A percentile compares a stretch with the other conserved stretches of the same genome.
phyloP scores from a whole-genome alignment of 352 stramenopile genomes.

The Phytophthora sansomeana region DNA sequence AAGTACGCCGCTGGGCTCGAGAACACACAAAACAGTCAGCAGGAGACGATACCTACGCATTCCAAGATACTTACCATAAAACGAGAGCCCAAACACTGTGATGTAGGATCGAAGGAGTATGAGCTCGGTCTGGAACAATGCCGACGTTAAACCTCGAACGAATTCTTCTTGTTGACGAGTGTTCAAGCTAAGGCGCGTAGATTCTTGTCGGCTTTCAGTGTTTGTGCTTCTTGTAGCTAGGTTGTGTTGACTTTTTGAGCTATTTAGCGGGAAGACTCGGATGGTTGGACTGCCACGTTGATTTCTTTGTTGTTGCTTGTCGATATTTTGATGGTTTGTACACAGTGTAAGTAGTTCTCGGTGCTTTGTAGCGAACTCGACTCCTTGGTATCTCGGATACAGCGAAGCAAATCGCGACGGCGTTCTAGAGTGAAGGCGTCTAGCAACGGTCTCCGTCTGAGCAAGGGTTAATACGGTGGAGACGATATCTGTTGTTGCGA shows the following conservation, averaged over 20 bases:
- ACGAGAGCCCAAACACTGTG: slow-evolving; percentile 26
- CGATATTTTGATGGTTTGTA: no score
- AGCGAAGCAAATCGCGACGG: slow-evolving; percentile 18
- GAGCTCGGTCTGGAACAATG: slow-evolving; percentile 36
- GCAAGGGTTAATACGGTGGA: background rate
- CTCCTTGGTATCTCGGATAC: slow-evolving; percentile 16
- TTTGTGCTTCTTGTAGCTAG: background rate
- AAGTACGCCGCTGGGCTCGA: slow-evolving; percentile 30
- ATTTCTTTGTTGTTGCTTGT: no score
- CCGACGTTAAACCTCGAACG: slow-evolving; percentile 14
- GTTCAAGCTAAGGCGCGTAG: background rate
- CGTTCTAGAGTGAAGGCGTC: slow-evolving; percentile 5
- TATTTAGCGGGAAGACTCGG: no score
- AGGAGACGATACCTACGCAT: no score
- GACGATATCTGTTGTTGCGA: background rate
- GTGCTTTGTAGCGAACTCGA: slow-evolving; percentile 3
- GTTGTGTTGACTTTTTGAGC: background rate
- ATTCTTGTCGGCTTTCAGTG: background rate
- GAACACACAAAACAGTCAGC: background rate
- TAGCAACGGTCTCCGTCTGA: background rate
- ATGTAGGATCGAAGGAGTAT: slow-evolving; percentile 40
- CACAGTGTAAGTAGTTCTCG: background rate
- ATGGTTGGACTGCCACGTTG: no score
- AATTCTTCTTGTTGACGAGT: slow-evolving; percentile 14
- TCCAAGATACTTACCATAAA: slow-evolving; percentile 32